phyloP scores from a whole-genome alignment of 495 filamentous ascomycete species.

The Hypoxylon lienhwacheense region DNA sequence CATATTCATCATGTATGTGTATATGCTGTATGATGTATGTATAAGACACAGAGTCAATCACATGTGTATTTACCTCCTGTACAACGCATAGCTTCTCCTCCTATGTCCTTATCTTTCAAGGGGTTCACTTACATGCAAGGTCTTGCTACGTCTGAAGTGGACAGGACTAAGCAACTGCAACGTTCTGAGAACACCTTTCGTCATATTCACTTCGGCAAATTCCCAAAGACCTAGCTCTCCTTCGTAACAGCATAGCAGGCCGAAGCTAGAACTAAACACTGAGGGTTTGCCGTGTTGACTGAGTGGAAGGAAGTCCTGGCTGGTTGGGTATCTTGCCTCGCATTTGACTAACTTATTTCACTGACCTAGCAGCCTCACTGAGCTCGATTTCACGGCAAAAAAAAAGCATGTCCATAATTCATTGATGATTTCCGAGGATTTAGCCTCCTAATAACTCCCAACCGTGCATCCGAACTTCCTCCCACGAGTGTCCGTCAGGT shows the following conservation, averaged over 20 bases:
- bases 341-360: constrained; percentile 19
- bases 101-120: neutral
- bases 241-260: no score
- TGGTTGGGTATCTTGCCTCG: constrained; percentile 5
- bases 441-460: constrained; percentile 47
- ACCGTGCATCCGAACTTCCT: constrained; percentile 43
- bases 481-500: constrained; percentile 55
- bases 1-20: no score
- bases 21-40: no score
- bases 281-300: constrained; percentile 1
- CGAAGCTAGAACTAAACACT: no score
- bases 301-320: neutral
- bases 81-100: neutral
- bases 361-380: constrained; percentile 12
- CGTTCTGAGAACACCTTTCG: no score
- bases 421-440: constrained; percentile 46
- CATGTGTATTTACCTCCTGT: no score
- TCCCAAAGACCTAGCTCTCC: no score
- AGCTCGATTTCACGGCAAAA: constrained; percentile 37
- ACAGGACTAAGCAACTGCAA: neutral
- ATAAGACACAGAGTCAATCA: no score
- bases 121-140: neutral
- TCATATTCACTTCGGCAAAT: no score
- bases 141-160: neutral
- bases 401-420: constrained; percentile 44